Base-by-base conservation (phyloP, 2,329 filamentous ascomycete genomes). In the Ustulina deusta region DNA sequence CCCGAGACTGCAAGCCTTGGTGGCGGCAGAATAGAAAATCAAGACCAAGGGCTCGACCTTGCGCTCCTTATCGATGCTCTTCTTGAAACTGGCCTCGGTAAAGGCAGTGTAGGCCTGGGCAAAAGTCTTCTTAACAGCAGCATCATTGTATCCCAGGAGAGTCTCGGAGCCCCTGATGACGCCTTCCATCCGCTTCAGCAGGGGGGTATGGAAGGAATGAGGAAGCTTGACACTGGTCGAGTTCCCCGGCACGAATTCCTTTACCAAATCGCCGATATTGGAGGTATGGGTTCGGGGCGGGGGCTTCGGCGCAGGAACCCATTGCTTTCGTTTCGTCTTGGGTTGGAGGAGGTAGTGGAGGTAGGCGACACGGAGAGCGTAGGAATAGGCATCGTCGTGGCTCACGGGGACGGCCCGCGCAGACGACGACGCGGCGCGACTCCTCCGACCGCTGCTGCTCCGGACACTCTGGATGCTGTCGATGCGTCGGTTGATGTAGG, bases 11-110 rank as follows among this genome's bases (percentile, higher is more conserved):
- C 97, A 87, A 69, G 97, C 94, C 79, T 97, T 97, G 52, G 93
- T 97, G 6, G 96, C 94, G 70, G 93, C 92, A 1, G 94, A 97
- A 81, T 97, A 98, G 84, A 99, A 98, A 71, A 98, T 97, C 73
- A 99, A 86, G 59, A 99, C 89, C 59, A 98, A 83, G 71, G 97
- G 94, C 80, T 99, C 96, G 25, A 97, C 91, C 76, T 95, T 91
- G 70, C 95, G 89, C 79, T 97, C 95, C 81, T 97, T 97, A 77
- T 97, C 94, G 84, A 97, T 93, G 66, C 90, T 91, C 82, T 94
- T 97, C 73, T 93, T 91, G 77, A 97, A 97, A 52, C 89, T 90
- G 69, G 90, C 90, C 70, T 97, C 93, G 74, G 95, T 97, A 79
- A 99, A 92, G 64, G 93, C 92, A 66, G 95, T 97, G 78, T 97